These are phyloP conservation scores for Martiniozyma abietophila DNA, from an alignment of 805 yeast genomes.

Conservation along the genomic window DNA sequence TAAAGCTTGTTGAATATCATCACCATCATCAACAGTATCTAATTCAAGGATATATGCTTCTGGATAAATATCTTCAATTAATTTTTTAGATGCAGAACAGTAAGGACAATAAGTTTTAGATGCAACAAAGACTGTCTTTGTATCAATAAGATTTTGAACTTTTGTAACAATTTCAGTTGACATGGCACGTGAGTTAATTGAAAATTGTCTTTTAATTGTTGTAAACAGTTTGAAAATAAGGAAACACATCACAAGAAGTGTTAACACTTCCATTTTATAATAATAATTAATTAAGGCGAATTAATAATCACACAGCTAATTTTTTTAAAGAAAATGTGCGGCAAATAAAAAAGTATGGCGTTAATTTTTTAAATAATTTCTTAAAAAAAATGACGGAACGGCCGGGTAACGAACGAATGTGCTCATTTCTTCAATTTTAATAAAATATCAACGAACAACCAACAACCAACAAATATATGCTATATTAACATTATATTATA, in stretches of 20 bases:
- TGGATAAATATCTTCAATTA: conserved; percentile 29
- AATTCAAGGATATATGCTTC: conserved; percentile 49
- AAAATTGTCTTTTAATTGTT: conserved; percentile 21
- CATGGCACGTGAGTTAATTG: conserved; percentile 37
- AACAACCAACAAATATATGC: too few relatives aligned
- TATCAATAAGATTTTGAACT: conserved; percentile 55
- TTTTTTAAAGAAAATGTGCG: too few relatives aligned
- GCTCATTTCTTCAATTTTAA: not conserved
- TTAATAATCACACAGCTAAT: too few relatives aligned
- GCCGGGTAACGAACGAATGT: conserved; percentile 1
- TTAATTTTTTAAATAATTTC: too few relatives aligned
- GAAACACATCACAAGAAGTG: conserved; percentile 1
- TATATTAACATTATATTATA: too few relatives aligned
- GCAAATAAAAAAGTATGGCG: too few relatives aligned
- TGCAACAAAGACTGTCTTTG: conserved; percentile 68
- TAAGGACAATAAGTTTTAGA: conserved; percentile 72
- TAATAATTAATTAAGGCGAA: too few relatives aligned
- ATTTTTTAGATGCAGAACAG: conserved; percentile 42
- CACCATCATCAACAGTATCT: conserved; percentile 55
- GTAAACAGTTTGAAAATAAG: conserved; percentile 22
- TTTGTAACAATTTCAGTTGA: conserved; percentile 46
- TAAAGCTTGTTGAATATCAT: conserved; percentile 73
- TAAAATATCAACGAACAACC: not conserved
- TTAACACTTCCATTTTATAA: conserved; percentile 1
- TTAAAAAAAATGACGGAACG: too few relatives aligned